Evolutionary conservation across 2,329 filamentous ascomycete genomes (phyloP).

Genomic region (Mycosphaerella arachidis): DNA sequence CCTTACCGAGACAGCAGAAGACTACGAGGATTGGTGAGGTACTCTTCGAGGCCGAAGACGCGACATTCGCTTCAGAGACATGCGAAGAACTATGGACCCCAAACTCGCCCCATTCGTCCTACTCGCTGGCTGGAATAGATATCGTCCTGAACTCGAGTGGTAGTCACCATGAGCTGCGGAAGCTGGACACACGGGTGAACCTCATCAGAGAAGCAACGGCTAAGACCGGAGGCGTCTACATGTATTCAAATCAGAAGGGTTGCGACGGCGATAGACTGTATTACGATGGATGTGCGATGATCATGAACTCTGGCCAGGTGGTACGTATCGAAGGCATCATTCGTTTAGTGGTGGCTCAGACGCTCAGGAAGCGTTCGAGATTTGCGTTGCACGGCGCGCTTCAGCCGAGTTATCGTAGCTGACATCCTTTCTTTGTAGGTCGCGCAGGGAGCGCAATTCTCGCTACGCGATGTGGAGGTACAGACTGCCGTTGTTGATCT

Average conservation of each 20-base stretch:
- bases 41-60: conserved; percentile 58
- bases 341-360: too few relatives aligned
- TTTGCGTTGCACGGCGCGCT: too few relatives aligned
- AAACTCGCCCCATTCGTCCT: conserved; percentile 53
- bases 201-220: conserved; percentile 64
- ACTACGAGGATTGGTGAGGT: conserved; percentile 66
- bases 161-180: conserved; percentile 63
- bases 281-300: conserved; percentile 60
- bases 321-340: conserved; percentile 31
- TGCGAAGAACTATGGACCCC: conserved; percentile 66
- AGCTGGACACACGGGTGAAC: conserved; percentile 58
- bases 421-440: too few relatives aligned
- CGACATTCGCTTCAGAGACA: conserved; percentile 59
- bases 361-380: too few relatives aligned
- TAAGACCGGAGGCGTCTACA: conserved; percentile 57
- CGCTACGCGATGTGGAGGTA: conserved; percentile 54
- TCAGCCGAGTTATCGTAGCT: too few relatives aligned
- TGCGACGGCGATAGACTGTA: conserved; percentile 59
- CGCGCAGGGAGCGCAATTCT: conserved; percentile 64
- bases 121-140: conserved; percentile 63
- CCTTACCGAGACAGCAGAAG: conserved; percentile 49
- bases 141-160: conserved; percentile 61
- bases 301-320: conserved; percentile 58
- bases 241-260: conserved; percentile 59
- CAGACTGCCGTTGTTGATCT: conserved; percentile 55